Conservation (phyloP, 139 green algal genomes). For the Picochlorum sp. region DNA sequence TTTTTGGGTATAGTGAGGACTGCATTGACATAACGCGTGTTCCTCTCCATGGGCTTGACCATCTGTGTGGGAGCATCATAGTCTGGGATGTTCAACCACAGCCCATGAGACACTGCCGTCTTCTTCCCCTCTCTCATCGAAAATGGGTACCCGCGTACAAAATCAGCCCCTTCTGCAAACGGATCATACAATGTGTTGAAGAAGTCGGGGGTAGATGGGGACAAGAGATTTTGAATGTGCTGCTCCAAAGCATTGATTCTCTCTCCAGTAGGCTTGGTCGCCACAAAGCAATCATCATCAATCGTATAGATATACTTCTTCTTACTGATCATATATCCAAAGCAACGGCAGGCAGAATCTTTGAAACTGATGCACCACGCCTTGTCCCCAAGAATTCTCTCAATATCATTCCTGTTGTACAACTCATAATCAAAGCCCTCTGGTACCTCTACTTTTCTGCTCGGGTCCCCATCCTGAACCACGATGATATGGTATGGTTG, state of each 20-base stretch:
- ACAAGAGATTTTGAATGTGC: constrained; percentile 90
- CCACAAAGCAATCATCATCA: constrained; percentile 93
- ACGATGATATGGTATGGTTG: constrained; percentile 87
- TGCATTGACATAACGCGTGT: constrained; percentile 86
- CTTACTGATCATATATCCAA: constrained; percentile 88
- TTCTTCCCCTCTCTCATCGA: constrained; percentile 76
- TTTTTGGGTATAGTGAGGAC: constrained; percentile 95
- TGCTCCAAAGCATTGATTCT: constrained; percentile 92
- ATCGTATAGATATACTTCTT: constrained; percentile 97
- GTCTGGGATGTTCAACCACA: constrained; percentile 98
- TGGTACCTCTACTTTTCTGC: constrained; percentile 62
- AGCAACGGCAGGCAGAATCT: constrained; percentile 88
- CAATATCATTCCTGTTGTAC: constrained; percentile 92
- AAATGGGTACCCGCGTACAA: constrained; percentile 70
- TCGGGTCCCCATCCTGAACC: constrained; percentile 85
- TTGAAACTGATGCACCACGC: constrained; percentile 95
- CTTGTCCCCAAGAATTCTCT: constrained; percentile 87
- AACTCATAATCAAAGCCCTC: constrained; percentile 85
- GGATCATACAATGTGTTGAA: constrained; percentile 99
- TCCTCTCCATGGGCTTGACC: constrained; percentile 93
- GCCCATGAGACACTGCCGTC: constrained; percentile 86
- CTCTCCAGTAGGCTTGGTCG: constrained; percentile 67
- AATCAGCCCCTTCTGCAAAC: constrained; percentile 70
- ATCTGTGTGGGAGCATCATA: constrained; percentile 96
- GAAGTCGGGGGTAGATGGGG: constrained; percentile 88